Evolutionary conservation across 2,329 filamentous ascomycete species (phyloP).

Genomic region (Domatiomyces catenatus): DNA sequence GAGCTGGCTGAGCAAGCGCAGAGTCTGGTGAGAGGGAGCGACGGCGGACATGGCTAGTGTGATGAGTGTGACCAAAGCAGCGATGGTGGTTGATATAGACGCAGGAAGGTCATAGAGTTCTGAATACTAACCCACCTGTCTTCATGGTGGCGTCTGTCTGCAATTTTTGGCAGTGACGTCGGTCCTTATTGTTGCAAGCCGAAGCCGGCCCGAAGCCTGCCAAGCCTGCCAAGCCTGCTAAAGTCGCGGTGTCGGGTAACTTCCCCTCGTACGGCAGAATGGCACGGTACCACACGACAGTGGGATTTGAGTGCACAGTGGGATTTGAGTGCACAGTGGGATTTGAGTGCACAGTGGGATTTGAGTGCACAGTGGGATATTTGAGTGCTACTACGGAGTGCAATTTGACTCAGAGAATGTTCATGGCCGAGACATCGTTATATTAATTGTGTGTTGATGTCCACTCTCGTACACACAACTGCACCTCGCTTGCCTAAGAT

Average conservation of each 20-base stretch:
- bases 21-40: slow-evolving; percentile 8
- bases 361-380: too few relatives aligned
- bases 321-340: too few relatives aligned
- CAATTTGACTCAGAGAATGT: too few relatives aligned
- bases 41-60: slow-evolving; percentile 3
- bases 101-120: background rate
- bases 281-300: too few relatives aligned
- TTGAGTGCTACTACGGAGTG: too few relatives aligned
- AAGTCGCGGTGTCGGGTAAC: background rate
- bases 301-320: too few relatives aligned
- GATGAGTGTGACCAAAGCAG: background rate
- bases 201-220: background rate
- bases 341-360: too few relatives aligned
- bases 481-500: too few relatives aligned
- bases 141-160: background rate
- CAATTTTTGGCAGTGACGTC: background rate
- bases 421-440: too few relatives aligned
- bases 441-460: too few relatives aligned
- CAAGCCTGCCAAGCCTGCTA: background rate
- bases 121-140: background rate
- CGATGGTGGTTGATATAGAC: background rate
- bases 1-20: slow-evolving; percentile 9
- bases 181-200: background rate
- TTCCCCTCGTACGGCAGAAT: too few relatives aligned
- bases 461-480: too few relatives aligned